Conservation (phyloP, 2,329 filamentous ascomycete species). For the Mollisia scopiformis region DNA sequence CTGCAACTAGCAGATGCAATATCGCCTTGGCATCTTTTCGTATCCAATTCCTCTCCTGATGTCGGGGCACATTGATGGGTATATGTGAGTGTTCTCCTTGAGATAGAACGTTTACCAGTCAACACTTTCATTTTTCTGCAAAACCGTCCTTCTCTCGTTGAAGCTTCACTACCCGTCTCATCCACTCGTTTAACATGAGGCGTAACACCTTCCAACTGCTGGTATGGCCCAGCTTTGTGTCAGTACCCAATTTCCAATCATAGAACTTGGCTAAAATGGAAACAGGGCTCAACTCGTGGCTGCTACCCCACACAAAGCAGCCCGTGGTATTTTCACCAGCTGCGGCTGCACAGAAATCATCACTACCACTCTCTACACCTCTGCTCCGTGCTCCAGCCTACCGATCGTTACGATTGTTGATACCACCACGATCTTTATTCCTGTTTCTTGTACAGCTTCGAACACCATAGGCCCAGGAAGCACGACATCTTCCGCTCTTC, state of each 20-base stretch:
- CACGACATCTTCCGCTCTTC: background rate
- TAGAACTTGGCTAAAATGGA: background rate
- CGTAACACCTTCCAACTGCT: background rate
- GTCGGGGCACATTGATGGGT: background rate
- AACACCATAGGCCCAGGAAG: background rate
- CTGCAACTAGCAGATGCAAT: background rate
- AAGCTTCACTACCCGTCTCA: background rate
- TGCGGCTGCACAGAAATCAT: slow-evolving; percentile 3
- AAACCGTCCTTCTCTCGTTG: background rate
- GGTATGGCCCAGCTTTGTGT: background rate
- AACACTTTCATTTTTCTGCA: background rate
- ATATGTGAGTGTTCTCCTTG: background rate
- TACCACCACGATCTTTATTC: background rate
- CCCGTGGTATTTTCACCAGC: background rate
- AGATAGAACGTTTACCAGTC: background rate
- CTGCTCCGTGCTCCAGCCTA: background rate
- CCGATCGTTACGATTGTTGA: background rate
- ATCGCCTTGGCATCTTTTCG: background rate
- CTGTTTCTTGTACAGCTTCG: background rate
- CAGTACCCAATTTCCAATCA: background rate
- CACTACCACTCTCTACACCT: slow-evolving; percentile 4
- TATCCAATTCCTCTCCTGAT: background rate
- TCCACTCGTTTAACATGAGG: background rate
- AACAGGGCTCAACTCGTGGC: background rate
- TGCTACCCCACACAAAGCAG: background rate